Conservation (phyloP, 2,329 filamentous ascomycete genomes). For the Apiospora arundinis region DNA sequence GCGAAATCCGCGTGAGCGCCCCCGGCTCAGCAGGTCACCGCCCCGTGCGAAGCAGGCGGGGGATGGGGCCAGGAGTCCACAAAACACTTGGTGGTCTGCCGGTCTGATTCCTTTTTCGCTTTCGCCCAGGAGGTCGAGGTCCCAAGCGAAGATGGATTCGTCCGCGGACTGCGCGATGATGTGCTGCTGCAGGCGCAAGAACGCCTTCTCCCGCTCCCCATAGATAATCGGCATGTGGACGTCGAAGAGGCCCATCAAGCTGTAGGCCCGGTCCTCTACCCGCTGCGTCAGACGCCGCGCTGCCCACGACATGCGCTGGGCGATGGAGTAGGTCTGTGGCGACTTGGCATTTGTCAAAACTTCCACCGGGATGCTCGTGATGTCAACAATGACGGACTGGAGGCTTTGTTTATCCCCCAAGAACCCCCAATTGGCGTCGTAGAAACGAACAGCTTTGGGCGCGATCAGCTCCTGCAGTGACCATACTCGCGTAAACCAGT, state of each 20-base stretch:
- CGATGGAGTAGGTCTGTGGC: neutral
- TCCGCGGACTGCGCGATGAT: neutral
- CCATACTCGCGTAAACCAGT: conserved; percentile 13
- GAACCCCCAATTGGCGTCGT: neutral
- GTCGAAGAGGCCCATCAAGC: conserved; percentile 36
- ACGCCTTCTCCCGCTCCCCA: conserved; percentile 32
- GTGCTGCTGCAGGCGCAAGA: neutral
- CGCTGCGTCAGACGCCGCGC: conserved; percentile 31
- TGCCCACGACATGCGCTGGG: conserved; percentile 32
- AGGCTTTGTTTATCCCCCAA: neutral
- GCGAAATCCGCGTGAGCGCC: neutral
- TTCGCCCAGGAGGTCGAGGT: neutral
- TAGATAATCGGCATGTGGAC: conserved; percentile 40
- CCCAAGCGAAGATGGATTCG: neutral
- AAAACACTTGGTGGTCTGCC: neutral
- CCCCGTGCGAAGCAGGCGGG: neutral
- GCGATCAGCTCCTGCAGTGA: conserved; percentile 19
- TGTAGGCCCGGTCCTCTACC: conserved; percentile 36
- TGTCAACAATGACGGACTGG: neutral
- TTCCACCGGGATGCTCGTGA: neutral
- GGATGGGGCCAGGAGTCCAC: neutral
- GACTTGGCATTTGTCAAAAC: neutral
- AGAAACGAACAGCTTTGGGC: neutral
- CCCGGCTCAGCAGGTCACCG: neutral
- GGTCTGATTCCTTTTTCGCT: neutral